Evolutionary conservation across 148 eudicot species (phyloP).

Genomic region (Heliamphora exappendiculata): DNA sequence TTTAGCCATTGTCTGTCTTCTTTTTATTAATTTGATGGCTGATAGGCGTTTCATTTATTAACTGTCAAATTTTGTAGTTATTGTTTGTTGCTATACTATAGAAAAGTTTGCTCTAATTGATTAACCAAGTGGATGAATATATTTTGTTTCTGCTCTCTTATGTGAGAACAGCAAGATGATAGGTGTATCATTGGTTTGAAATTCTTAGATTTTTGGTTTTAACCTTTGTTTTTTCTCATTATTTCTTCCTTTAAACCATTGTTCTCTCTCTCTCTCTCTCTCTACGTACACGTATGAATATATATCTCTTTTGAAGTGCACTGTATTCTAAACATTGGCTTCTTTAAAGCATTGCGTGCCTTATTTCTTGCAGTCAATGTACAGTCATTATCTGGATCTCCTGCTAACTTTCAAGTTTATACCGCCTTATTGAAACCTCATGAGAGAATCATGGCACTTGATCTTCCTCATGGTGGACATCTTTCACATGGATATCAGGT

Average conservation of each 20-base stretch:
- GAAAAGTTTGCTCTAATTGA: not conserved
- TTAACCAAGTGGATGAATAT: not conserved
- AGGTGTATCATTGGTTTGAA: not conserved
- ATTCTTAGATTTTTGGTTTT: not conserved
- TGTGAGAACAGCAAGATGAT: not conserved
- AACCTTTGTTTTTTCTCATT: not conserved
- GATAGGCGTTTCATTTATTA: not conserved
- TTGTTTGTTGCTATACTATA: not conserved
- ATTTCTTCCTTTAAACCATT: not conserved
- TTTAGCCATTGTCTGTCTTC: not conserved
- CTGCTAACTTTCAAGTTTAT: conserved; percentile 77
- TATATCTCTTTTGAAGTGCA: not conserved
- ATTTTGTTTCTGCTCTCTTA: not conserved
- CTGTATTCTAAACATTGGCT: not conserved
- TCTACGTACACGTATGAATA: no score
- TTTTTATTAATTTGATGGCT: not conserved
- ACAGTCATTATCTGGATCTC: conserved; percentile 88
- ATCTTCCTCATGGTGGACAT: conserved; percentile 98
- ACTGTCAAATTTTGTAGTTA: not conserved
- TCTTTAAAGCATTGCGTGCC: not conserved
- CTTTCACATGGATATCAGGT: conserved; percentile 99
- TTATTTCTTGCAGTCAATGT: conserved; percentile 64
- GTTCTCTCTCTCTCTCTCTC: no score
- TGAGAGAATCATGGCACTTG: conserved; percentile 97
- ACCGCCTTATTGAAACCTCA: conserved; percentile 92